Base-by-base conservation (phyloP, 805 yeast genomes). In the Lachancea waltii region DNA sequence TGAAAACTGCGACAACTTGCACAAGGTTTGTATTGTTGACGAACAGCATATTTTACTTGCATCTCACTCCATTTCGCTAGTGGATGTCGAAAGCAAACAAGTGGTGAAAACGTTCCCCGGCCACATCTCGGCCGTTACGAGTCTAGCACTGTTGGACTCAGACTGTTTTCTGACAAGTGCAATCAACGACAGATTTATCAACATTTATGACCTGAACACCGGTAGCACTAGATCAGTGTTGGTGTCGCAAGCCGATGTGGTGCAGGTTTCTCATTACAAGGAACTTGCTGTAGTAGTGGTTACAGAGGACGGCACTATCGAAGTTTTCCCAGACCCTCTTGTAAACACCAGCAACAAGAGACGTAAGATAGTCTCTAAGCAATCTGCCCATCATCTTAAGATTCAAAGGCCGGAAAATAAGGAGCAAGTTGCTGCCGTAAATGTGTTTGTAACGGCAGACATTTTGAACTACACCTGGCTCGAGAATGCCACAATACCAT, bases 141-240 rank as follows among this genome's bases (percentile, higher is more conserved):
- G 80, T 8, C 40, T 70, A 25, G 62, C 70, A 5, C 53, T 69
- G 14, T 21, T 58, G 24, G 43, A 51, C 7, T 30, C 58, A 16
- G 62, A 72, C 33, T 64, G 63, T 32, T 76, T 86, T 49, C 58
- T 84, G 30, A 79, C 92, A 1, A 72, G 81, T 36, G 94, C 96
- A 1, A 66, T 67, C 24, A 80, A 79, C 43, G 97, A 89, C 58
- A 72, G 97, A 48, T 86, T 85, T 57, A 70, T 87, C 47, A 85
- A 85, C 56, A 65, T 83, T 25, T 79, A 81, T 53, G 61, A 67
- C 22, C 60, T 64, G 33, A 32, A 43, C 3, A 39, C 56, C 3
- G 55, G 65, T n/a, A 53, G 62, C 20, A 53, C 75, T 3, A 58
- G 56, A 38, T 67, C 79, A 2, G 83, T 87, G 3, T 72, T 85